Conservation (phyloP, 805 yeast species). For the Monosporozyma siamensis region DNA sequence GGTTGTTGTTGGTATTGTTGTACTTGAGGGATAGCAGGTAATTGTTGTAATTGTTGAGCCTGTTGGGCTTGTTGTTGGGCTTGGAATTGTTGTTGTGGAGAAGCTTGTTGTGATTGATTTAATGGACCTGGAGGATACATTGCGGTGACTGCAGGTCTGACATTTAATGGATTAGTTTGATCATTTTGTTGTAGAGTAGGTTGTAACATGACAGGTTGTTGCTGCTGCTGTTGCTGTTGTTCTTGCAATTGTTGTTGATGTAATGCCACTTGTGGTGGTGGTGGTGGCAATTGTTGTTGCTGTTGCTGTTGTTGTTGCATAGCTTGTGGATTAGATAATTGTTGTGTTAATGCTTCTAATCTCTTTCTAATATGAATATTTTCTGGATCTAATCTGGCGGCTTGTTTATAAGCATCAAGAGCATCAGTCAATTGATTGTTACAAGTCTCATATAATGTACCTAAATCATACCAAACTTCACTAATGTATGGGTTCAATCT, state of each 20-base stretch:
- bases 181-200: slow-evolving; percentile 27
- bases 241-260: slow-evolving; percentile 7
- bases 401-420: slow-evolving; percentile 91
- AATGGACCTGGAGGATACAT: slow-evolving; percentile 14
- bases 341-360: slow-evolving; percentile 69
- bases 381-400: slow-evolving; percentile 88
- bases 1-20: slow-evolving; percentile 10
- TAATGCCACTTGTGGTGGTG: slow-evolving; percentile 1
- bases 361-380: slow-evolving; percentile 92
- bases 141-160: slow-evolving; percentile 16
- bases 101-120: slow-evolving; percentile 11
- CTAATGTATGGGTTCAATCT: slow-evolving; percentile 90
- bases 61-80: slow-evolving; percentile 26
- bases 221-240: slow-evolving; percentile 4
- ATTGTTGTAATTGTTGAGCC: slow-evolving; percentile 26
- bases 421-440: slow-evolving; percentile 94
- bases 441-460: slow-evolving; percentile 94
- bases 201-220: slow-evolving; percentile 25
- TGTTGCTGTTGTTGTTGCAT: slow-evolving; percentile 7
- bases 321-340: slow-evolving; percentile 28
- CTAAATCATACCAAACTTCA: slow-evolving; percentile 98
- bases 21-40: slow-evolving; percentile 13
- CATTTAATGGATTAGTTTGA: slow-evolving; percentile 25
- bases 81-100: slow-evolving; percentile 10
- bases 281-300: slow-evolving; percentile 6